A percentile compares a stretch with the other conserved stretches of the same genome.
Evolutionary conservation across 2,329 filamentous ascomycete genomes (phyloP).

Genomic region (Berkeleyomyces basicola): DNA sequence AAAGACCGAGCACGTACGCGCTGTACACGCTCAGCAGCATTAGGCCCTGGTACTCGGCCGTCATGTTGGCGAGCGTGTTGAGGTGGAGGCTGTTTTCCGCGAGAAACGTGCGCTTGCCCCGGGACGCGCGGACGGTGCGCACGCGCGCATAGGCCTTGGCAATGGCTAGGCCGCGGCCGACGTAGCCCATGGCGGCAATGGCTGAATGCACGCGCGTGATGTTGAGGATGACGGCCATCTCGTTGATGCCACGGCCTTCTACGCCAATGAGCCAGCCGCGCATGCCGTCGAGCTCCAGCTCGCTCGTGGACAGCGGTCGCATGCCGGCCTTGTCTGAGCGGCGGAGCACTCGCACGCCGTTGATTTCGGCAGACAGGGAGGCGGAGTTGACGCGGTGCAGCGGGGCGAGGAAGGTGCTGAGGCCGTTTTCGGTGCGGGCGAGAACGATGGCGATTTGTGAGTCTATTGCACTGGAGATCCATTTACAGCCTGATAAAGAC

Average conservation of each 20-base stretch:
- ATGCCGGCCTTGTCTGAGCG: slow-evolving; percentile 62
- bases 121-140: slow-evolving; percentile 29
- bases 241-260: slow-evolving; percentile 48
- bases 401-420: slow-evolving; percentile 50
- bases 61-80: slow-evolving; percentile 38
- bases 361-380: slow-evolving; percentile 31
- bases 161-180: slow-evolving; percentile 39
- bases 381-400: slow-evolving; percentile 30
- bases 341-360: slow-evolving; percentile 51
- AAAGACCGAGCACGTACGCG: slow-evolving; percentile 35
- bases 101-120: slow-evolving; percentile 30
- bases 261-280: slow-evolving; percentile 49
- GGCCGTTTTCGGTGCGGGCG: slow-evolving; percentile 36
- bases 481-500: slow-evolving; percentile 52
- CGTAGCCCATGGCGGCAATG: slow-evolving; percentile 33
- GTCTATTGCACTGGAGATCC: slow-evolving; percentile 53
- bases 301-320: slow-evolving; percentile 51
- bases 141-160: slow-evolving; percentile 41
- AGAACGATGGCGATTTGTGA: slow-evolving; percentile 41
- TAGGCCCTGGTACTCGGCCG: slow-evolving; percentile 37
- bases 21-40: slow-evolving; percentile 40
- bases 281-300: slow-evolving; percentile 48
- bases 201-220: slow-evolving; percentile 46
- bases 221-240: slow-evolving; percentile 52
- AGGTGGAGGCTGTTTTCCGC: slow-evolving; percentile 39